These are phyloP conservation scores for Straminergon stramineum DNA, from an alignment of 225 moss, liverwort and hornwort genomes.

Conservation along the genomic window DNA sequence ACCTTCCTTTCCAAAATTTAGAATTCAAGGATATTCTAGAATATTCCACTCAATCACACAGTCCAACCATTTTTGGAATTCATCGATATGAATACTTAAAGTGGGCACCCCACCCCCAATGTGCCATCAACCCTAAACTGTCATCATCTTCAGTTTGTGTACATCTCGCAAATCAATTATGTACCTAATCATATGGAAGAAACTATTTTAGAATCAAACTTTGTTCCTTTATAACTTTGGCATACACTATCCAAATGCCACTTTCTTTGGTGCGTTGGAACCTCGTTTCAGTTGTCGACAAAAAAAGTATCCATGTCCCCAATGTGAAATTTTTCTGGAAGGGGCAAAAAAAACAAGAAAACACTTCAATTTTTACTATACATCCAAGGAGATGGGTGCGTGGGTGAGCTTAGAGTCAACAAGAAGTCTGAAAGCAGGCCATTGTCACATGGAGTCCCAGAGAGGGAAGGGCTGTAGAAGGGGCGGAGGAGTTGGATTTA, in stretches of 20 bases:
- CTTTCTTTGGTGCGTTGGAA: neutral
- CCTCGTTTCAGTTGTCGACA: neutral
- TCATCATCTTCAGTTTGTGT: accelerated
- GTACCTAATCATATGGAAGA: neutral
- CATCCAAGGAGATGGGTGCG: too few species aligned
- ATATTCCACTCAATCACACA: neutral
- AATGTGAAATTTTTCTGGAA: neutral
- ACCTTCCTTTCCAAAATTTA: neutral
- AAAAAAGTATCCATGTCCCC: neutral
- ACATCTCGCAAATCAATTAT: neutral
- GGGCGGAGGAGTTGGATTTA: neutral
- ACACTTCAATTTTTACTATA: too few species aligned
- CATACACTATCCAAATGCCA: accelerated
- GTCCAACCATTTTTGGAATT: neutral
- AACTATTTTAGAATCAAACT: accelerated
- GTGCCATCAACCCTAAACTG: too few species aligned
- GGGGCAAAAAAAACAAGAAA: neutral
- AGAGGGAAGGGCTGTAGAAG: neutral
- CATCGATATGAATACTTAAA: too few species aligned
- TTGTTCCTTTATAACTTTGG: neutral
- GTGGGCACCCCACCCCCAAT: too few species aligned
- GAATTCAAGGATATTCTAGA: neutral
- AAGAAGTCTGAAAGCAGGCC: neutral
- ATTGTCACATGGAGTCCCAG: neutral
- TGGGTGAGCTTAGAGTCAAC: neutral